phyloP scores from a whole-genome alignment of 2,329 filamentous ascomycete genomes.

The Neopestalotiopsis rosae region DNA sequence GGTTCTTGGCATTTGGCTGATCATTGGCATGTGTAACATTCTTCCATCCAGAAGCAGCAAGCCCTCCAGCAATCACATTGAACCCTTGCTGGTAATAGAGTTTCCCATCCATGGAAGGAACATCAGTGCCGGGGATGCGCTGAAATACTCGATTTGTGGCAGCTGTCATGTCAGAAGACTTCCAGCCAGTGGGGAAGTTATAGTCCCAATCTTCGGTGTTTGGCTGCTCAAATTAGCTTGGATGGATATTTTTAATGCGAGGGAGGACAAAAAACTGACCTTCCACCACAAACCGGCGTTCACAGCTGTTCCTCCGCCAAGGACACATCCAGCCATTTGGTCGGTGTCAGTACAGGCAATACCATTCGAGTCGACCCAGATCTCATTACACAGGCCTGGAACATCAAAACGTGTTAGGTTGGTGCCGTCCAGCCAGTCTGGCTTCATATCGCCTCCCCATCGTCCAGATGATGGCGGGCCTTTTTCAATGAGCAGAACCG shows the following conservation, averaged over 20 bases:
- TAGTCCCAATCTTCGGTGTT: constrained; percentile 69
- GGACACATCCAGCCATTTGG: constrained; percentile 75
- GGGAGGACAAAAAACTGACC: constrained; percentile 18
- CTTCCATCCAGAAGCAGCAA: constrained; percentile 65
- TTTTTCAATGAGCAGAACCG: constrained; percentile 67
- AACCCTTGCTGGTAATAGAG: constrained; percentile 71
- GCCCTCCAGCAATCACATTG: constrained; percentile 63
- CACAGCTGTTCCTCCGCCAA: constrained; percentile 70
- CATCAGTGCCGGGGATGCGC: constrained; percentile 71
- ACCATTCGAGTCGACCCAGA: constrained; percentile 67
- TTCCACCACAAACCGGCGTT: constrained; percentile 74
- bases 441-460: constrained; percentile 67
- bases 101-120: constrained; percentile 68
- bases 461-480: constrained; percentile 66
- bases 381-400: constrained; percentile 74
- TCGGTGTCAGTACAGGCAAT: constrained; percentile 73
- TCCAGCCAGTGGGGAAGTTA: constrained; percentile 75
- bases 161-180: constrained; percentile 63
- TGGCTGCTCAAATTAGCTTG: neutral
- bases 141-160: constrained; percentile 66
- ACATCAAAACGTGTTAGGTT: constrained; percentile 74
- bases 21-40: constrained; percentile 61
- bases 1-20: constrained; percentile 66
- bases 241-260: neutral
- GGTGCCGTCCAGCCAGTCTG: constrained; percentile 58